Percentiles rank a stretch among this genome's conserved stretches.
Conservation (phyloP, 768 basidiomycete species). For the Lanmaoa rubissima region DNA sequence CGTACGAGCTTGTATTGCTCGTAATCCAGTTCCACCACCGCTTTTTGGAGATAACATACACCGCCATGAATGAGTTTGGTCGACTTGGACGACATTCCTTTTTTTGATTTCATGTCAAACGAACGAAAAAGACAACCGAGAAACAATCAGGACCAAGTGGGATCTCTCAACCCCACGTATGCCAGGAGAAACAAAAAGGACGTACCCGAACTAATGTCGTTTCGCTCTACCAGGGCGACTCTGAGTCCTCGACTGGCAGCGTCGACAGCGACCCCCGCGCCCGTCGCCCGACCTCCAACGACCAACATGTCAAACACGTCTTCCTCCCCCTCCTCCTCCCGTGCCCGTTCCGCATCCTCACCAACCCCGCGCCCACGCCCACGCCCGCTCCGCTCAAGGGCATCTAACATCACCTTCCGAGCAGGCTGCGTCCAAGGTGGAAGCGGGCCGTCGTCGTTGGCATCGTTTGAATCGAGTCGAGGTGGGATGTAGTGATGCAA, state of each 20-base stretch:
- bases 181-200: no score
- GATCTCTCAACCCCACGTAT: no score
- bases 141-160: no score
- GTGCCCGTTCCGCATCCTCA: constrained; percentile 22
- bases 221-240: constrained; percentile 90
- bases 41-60: constrained; percentile 96
- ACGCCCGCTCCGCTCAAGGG: constrained; percentile 35
- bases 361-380: neutral
- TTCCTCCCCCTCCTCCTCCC: constrained; percentile 46
- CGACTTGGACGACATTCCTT: constrained; percentile 78
- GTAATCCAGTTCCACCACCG: constrained; percentile 92
- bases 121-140: no score
- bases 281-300: constrained; percentile 94
- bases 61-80: constrained; percentile 99
- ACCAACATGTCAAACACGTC: constrained; percentile 78
- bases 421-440: constrained; percentile 78
- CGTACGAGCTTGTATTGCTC: constrained; percentile 94
- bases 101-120: no score
- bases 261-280: constrained; percentile 94
- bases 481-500: no score
- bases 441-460: constrained; percentile 33
- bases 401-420: constrained; percentile 60
- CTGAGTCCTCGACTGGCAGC: constrained; percentile 88
- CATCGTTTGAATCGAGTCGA: neutral
- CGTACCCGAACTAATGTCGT: constrained; percentile 85